A percentile compares a stretch with the other conserved stretches of the same genome.
Evolutionary conservation across 441 rosid genomes (phyloP).

Genomic region (Viola pubescens): DNA sequence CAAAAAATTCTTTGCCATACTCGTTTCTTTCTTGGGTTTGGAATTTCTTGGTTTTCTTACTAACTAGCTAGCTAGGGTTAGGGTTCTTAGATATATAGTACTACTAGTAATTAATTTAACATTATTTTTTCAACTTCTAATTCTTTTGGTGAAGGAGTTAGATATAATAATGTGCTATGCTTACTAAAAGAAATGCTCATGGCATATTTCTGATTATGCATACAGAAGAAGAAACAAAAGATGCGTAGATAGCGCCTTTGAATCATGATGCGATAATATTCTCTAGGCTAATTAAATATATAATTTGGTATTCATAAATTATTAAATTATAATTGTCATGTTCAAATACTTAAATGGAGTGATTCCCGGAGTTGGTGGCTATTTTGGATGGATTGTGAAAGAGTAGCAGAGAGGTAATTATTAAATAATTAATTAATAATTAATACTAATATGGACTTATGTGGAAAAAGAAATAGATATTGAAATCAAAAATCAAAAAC

Average conservation of each 20-base stretch:
- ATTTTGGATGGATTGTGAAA: conserved; percentile 47
- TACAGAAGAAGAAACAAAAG: conserved; percentile 30
- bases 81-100: no score
- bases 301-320: conserved; percentile 5
- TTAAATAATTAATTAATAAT: conserved; percentile 36
- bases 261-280: conserved; percentile 40
- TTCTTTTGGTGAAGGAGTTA: conserved; percentile 12
- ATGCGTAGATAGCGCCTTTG: conserved; percentile 26
- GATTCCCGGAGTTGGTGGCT: conserved; percentile 58
- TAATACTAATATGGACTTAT: conserved; percentile 38
- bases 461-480: conserved; percentile 14
- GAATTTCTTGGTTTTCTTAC: background rate
- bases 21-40: background rate
- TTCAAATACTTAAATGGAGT: conserved; percentile 35
- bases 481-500: conserved; percentile 6
- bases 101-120: no score
- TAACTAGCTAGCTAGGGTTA: no score
- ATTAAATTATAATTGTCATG: no score
- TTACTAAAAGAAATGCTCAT: no score
- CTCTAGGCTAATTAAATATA: conserved; percentile 22
- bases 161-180: conserved; percentile 1
- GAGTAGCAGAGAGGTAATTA: conserved; percentile 7
- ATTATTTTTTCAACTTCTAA: background rate
- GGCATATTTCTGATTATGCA: conserved; percentile 9
- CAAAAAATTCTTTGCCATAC: background rate